Percentiles rank a stretch among this genome's conserved stretches.
Conservation (phyloP, 805 yeast genomes). For the Jamesozyma rosinii region DNA sequence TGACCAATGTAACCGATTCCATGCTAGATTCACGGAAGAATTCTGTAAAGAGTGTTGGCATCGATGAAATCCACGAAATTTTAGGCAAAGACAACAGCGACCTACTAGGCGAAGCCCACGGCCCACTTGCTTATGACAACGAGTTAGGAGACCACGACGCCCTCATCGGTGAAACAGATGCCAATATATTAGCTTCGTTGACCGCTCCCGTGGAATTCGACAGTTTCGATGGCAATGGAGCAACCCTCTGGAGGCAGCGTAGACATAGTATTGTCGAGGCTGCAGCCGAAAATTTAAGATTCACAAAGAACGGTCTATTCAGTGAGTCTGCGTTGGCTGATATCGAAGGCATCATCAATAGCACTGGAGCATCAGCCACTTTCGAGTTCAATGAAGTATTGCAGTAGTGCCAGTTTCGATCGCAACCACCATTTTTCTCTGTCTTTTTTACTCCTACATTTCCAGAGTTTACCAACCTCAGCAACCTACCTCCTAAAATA, state of each 20-base stretch:
- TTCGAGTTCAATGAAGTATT: constrained; percentile 23
- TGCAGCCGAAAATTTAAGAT: constrained; percentile 62
- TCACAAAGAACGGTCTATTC: constrained; percentile 67
- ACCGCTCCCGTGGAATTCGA: constrained; percentile 29
- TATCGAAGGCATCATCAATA: constrained; percentile 49
- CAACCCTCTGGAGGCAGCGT: constrained; percentile 40
- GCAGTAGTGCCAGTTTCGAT: too few relatives aligned
- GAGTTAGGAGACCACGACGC: constrained; percentile 7
- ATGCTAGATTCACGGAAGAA: constrained; percentile 12
- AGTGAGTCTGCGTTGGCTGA: constrained; percentile 66
- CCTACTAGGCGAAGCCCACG: constrained; percentile 11
- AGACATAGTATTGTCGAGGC: constrained; percentile 67
- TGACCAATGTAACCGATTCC: background rate
- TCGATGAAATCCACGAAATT: constrained; percentile 27
- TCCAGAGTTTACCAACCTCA: too few relatives aligned
- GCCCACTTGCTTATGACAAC: constrained; percentile 4
- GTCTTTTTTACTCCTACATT: background rate
- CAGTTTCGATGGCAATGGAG: constrained; percentile 16
- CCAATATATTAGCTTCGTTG: constrained; percentile 27
- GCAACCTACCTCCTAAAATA: too few relatives aligned
- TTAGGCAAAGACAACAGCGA: constrained; percentile 21
- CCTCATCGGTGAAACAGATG: constrained; percentile 17
- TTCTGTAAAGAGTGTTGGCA: constrained; percentile 24
- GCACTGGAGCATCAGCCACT: constrained; percentile 10
- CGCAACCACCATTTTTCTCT: background rate